Evolutionary conservation across 2,329 filamentous ascomycete genomes (phyloP).

Genomic region (Nigrospora osmanthi): DNA sequence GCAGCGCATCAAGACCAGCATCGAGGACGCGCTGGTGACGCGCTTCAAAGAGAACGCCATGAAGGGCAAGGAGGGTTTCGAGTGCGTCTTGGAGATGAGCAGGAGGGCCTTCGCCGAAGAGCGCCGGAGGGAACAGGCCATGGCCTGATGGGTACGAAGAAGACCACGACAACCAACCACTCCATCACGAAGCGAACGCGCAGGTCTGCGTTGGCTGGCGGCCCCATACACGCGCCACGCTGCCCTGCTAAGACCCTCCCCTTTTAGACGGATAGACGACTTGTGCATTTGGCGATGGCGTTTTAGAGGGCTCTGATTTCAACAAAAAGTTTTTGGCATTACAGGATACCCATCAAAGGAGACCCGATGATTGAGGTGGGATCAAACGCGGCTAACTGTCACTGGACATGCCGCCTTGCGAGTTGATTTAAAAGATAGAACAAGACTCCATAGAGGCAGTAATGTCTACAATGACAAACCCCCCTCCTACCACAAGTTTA

Average conservation of each 20-base stretch:
- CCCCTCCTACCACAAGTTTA: no score
- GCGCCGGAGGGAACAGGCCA: conserved; percentile 50
- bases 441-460: no score
- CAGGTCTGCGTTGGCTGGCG: no score
- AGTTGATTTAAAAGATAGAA: no score
- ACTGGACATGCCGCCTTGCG: no score
- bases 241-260: no score
- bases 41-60: conserved; percentile 86
- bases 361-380: no score
- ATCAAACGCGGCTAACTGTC: no score
- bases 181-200: no score
- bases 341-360: no score
- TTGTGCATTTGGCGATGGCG: conserved; percentile 1
- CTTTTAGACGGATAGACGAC: neutral
- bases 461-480: no score
- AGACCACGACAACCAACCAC: neutral
- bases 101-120: conserved; percentile 87
- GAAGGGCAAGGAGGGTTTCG: conserved; percentile 89
- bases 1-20: conserved; percentile 93
- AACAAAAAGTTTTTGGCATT: neutral
- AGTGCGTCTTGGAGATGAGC: conserved; percentile 90
- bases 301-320: conserved; percentile 1
- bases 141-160: conserved; percentile 7
- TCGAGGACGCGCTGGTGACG: conserved; percentile 85
- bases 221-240: no score